Evolutionary conservation across 805 yeast genomes (phyloP), one percentile per base, ranked within the genome.

Genomic region (Pichia manshurica): DNA sequence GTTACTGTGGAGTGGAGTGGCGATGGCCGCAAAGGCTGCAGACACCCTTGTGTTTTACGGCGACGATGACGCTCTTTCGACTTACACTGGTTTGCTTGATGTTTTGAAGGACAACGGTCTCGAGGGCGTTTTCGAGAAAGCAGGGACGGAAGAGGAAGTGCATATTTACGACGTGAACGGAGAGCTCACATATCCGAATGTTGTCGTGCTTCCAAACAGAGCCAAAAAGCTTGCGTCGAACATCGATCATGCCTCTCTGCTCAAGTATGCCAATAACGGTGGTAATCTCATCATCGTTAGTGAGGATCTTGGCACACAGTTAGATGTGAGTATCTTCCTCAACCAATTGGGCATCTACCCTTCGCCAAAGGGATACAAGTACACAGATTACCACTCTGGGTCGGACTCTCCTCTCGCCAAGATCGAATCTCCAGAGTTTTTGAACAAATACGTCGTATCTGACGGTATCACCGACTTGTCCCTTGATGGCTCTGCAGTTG

Each of bases 291-390:
- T 93, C 16, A 77, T 82, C 13, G 70, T 87, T 13, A 75, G 84
- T 0, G 66, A 75, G 34, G 75, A 82, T 20, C 53, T 57, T 8
- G 77, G 75, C 16, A 59, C 73, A 15, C 78, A 83, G 35, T 87
- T 84, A 22, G 77, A 82, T 17, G 66, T 84, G 31, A 78, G 87
- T 51, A 68, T 75, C 3, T 82, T 84, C 57, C 74, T 87, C 54
- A 78, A 81, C 58, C 88, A 90, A 62, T 67, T 90, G 54, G 99
- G 96, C 29, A 81, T 93, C 44, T 78, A 72, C 58, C 86, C 96
- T 49, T 77, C 93, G 42, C 95, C 96, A 49, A 84, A 79, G 60
- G 82, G 79, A 44, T 81, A 78, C 62, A 64, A 70, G 46, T 68
- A 84, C 39, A 63, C 73, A 7, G 96, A 89, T 64, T 82, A 84